phyloP scores from a whole-genome alignment of 345 rosid species.

The Populus simonii region DNA sequence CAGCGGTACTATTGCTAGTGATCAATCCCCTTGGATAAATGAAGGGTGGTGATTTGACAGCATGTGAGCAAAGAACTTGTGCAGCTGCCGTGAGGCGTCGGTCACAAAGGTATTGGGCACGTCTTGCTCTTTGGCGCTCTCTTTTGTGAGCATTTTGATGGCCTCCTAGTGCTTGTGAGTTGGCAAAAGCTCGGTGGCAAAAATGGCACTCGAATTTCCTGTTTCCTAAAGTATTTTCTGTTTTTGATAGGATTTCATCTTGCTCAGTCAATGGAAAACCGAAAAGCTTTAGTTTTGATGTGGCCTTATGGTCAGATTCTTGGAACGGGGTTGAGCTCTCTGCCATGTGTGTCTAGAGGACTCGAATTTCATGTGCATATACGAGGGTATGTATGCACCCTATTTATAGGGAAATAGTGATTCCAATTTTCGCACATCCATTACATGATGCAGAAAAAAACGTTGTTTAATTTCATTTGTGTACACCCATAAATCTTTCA shows the following conservation, averaged over 20 bases:
- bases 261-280: slow-evolving; percentile 35
- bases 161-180: slow-evolving; percentile 63
- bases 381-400: not conserved
- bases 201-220: slow-evolving; percentile 56
- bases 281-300: slow-evolving; percentile 35
- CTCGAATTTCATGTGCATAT: not conserved
- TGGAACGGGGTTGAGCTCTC: slow-evolving; percentile 21
- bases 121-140: slow-evolving; percentile 51
- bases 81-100: slow-evolving; percentile 28
- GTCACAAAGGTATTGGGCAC: slow-evolving; percentile 32
- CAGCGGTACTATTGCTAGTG: not conserved
- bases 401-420: slow-evolving; percentile 16
- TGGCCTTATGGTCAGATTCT: slow-evolving; percentile 20
- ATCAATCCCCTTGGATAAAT: slow-evolving; percentile 13
- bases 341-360: slow-evolving; percentile 7
- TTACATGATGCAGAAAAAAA: no score
- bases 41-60: slow-evolving; percentile 20
- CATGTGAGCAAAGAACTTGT: slow-evolving; percentile 31
- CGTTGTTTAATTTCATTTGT: no score
- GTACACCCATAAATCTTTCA: no score
- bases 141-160: slow-evolving; percentile 66
- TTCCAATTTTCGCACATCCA: not conserved
- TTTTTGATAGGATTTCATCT: slow-evolving; percentile 11
- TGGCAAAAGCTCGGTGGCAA: slow-evolving; percentile 49
- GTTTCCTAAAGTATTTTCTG: slow-evolving; percentile 15